A percentile compares a stretch with the other conserved stretches of the same genome.
Conservation (phyloP, 148 eudicot species). For the Nepenthes gracilis region DNA sequence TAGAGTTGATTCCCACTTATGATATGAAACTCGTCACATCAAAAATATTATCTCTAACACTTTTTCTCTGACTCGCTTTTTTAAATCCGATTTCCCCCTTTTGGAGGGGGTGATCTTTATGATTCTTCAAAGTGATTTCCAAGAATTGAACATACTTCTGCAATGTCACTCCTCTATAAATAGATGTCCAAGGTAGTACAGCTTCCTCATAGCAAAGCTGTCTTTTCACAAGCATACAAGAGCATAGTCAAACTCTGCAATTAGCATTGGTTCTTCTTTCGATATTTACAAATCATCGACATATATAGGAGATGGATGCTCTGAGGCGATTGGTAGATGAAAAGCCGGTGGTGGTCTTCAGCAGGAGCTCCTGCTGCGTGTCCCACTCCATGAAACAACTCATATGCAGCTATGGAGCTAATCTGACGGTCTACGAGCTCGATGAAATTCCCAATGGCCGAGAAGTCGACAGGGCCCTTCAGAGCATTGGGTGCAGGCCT, state of each 20-base stretch:
- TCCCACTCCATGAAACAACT: constrained; percentile 50
- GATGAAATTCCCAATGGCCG: constrained; percentile 50
- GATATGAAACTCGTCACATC: no score
- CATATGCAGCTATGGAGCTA: constrained; percentile 58
- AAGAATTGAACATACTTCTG: no score
- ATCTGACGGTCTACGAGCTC: constrained; percentile 49
- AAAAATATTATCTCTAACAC: no score
- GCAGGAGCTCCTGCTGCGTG: constrained; percentile 66
- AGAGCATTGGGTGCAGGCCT: constrained; percentile 29
- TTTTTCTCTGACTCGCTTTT: no score
- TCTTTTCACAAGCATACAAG: not conserved
- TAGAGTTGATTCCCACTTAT: no score
- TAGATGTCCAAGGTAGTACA: constrained; percentile 8
- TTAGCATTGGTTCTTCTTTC: not conserved
- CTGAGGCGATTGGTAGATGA: constrained; percentile 31
- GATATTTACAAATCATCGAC: not conserved
- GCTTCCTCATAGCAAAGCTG: constrained; percentile 5
- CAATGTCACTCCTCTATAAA: constrained; percentile 12
- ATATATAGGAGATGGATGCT: constrained; percentile 21
- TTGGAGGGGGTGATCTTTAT: no score
- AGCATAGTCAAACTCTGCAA: no score
- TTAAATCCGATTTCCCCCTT: no score
- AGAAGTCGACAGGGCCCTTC: constrained; percentile 46
- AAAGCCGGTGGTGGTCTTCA: constrained; percentile 66
- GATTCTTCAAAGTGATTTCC: no score